A percentile compares a stretch with the other conserved stretches of the same genome.
phyloP scores from a whole-genome alignment of 192 early-diverging fungal species.

The Backusella tarrabulga region DNA sequence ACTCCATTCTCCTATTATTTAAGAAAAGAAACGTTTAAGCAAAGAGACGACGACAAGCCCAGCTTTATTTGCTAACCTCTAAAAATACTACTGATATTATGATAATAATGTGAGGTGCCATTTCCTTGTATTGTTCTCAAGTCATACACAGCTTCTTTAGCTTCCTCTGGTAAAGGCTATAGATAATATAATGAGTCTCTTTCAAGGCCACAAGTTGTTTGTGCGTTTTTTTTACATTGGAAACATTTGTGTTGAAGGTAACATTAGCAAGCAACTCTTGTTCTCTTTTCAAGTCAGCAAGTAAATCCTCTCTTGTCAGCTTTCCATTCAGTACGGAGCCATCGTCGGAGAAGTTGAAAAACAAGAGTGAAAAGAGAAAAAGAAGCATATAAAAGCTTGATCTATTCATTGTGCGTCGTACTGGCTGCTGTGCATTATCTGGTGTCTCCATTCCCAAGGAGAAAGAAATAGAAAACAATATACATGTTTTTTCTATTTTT shows the following conservation, averaged over 20 bases:
- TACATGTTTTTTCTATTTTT: neutral
- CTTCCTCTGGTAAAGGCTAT: conserved; percentile 33
- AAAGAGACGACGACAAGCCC: neutral
- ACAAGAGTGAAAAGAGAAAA: conserved; percentile 41
- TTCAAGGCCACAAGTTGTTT: no score
- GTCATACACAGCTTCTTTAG: conserved; percentile 21
- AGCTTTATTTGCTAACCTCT: conserved; percentile 30
- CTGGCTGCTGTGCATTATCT: conserved; percentile 19
- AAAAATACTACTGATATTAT: conserved; percentile 53
- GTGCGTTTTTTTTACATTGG: conserved; percentile 35
- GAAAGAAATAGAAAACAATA: neutral
- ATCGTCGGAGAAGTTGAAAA: conserved; percentile 45
- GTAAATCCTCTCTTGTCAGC: conserved; percentile 30
- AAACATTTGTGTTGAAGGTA: conserved; percentile 42
- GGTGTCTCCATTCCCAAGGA: neutral
- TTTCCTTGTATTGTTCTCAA: conserved; percentile 10
- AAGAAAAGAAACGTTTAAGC: neutral
- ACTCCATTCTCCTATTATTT: conserved; percentile 27
- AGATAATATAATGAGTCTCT: neutral
- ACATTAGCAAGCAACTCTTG: conserved; percentile 35
- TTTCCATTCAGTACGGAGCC: conserved; percentile 18
- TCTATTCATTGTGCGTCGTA: conserved; percentile 29
- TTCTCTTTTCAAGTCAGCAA: conserved; percentile 34
- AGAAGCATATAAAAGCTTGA: conserved; percentile 37
- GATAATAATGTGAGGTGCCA: conserved; percentile 42